Percentiles rank a stretch among this genome's conserved stretches.
Evolutionary conservation across 2,329 filamentous ascomycete species (phyloP).

Genomic region (Clarireedia monteithiana): DNA sequence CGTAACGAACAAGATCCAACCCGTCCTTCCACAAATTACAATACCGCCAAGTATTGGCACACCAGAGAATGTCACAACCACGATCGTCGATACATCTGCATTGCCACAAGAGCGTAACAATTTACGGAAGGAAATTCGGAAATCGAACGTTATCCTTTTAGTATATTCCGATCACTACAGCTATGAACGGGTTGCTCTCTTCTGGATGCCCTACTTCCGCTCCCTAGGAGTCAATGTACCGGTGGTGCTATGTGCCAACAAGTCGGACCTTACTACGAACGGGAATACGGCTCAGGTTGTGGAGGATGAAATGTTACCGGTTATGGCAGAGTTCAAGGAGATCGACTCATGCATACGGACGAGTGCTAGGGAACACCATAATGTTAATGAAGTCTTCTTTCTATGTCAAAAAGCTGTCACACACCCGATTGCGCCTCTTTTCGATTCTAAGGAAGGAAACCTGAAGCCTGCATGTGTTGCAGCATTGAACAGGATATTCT

Average conservation of each 20-base stretch:
- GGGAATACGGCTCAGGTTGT: slow-evolving; percentile 76
- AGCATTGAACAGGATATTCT: slow-evolving; percentile 85
- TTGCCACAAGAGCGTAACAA: slow-evolving; percentile 87
- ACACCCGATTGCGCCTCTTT: slow-evolving; percentile 91
- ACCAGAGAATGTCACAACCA: slow-evolving; percentile 93
- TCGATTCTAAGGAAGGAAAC: slow-evolving; percentile 85
- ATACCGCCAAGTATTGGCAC: slow-evolving; percentile 89
- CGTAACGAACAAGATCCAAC: slow-evolving; percentile 89
- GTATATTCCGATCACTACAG: slow-evolving; percentile 99
- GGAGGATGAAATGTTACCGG: slow-evolving; percentile 94
- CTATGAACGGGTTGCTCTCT: slow-evolving; percentile 92
- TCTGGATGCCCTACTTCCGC: slow-evolving; percentile 98
- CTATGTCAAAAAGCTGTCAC: slow-evolving; percentile 97
- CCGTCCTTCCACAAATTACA: slow-evolving; percentile 88
- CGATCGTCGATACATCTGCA: slow-evolving; percentile 94
- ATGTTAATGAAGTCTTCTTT: slow-evolving; percentile 95
- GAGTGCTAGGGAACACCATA: slow-evolving; percentile 84
- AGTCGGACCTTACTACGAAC: slow-evolving; percentile 76
- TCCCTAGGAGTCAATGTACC: slow-evolving; percentile 98
- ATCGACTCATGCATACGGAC: slow-evolving; percentile 97
- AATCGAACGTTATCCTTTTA: slow-evolving; percentile 92
- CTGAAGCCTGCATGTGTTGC: slow-evolving; percentile 85
- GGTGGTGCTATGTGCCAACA: slow-evolving; percentile 94
- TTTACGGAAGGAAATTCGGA: slow-evolving; percentile 87
- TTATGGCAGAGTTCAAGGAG: slow-evolving; percentile 98